Base-by-base conservation (phyloP, 2,329 filamentous ascomycete species). In the Amauroascus verrucosus region DNA sequence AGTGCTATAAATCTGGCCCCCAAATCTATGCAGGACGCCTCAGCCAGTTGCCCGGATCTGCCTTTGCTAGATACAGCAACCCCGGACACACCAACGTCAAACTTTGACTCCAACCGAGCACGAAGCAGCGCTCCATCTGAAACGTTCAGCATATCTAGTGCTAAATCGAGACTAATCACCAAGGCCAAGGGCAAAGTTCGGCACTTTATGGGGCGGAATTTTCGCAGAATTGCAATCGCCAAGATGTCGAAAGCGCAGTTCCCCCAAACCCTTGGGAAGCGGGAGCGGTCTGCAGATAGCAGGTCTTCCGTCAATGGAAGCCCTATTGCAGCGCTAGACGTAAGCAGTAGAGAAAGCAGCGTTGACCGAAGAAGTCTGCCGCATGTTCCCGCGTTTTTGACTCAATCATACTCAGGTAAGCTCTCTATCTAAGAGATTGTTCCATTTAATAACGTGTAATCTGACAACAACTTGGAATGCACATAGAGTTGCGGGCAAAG, bases 401-500 rank as follows among this genome's bases (percentile, higher is more conserved):
- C 65, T 48, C 68, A 68, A 59, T 63, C 69, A 8, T 60, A 63
- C 46, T 55, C 63, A 58, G 70, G 70, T 72, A 41, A 63, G 67
- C 67, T 35, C 20, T 20, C 18, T 16, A 16, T 41, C n/a, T 38
- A 2, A 24, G 6, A 13, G 24, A 30, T 33, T 41, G 20, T 14
- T 18, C 18, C 8, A 44, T 32, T 38, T 14, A 6, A 47, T 22
- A 14, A n/a, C n/a, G n/a, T 38, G 26, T 32, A 14, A 20, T 47
- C 54, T 55, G 32, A 51, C 30, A 16, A 33, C 4, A 33, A 16
- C 8, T 28, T 22, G 32, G 16, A 35, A 44, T 56, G 53, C 61
- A 9, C n/a, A 48, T 61, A 82, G 80, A 83, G 53, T 73, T 84
- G 48, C 72, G 76, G 55, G 66, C 72, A 54, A 83, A 80, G 62